Base-by-base conservation (phyloP, 371 early-diverging fungal species). In the Apophysomyces variabilis region DNA sequence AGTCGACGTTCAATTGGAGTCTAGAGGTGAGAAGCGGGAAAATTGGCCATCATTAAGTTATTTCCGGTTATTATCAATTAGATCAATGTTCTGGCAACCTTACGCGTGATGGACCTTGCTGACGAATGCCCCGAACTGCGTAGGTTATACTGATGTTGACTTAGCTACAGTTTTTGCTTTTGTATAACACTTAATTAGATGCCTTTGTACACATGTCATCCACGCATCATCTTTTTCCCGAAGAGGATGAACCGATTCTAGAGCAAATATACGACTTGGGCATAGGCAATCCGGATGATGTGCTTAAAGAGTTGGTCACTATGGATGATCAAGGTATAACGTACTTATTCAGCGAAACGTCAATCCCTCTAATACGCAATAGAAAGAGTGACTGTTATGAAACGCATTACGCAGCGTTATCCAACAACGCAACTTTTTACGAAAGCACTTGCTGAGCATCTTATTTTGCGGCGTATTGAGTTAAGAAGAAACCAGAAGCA, bases 391-490 rank as follows among this genome's bases (percentile, higher is more conserved):
- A 38, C 37, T 26, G 45, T 68, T 7, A 50, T 68, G 14, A 72
- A 73, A 56, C 64, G 68, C 14, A 72, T 76, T 26, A 21, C 68
- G 38, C 66, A 66, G 56, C 70, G 68, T 13, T 83, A 80, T 61
- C 78, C 84, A 50, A 83, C 78, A 44, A 75, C 81, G 0, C 82
- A 85, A 58, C 71, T 82, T 1, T 85, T 85, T 65, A 79, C 84
- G 54, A 85, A 85, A 61, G 78, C 80, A 1, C 57, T 85, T 16
- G 70, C 79, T 1, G 85, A 85, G 56, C 82, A 83, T 45, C 56
- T 83, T 57, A 73, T 85, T 12, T 65, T 75, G 16, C 71, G 73
- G 41, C 68, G 81, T 35, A 65, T 71, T 56, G 73, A 79, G 59
- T 60, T 65, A 6, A 76, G 76, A 73, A 54, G 66, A 32, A 38